Percentiles rank a stretch among this genome's conserved stretches.
Evolutionary conservation across 352 stramenopile species (phyloP).

Genomic region (Bremia lactucae): DNA sequence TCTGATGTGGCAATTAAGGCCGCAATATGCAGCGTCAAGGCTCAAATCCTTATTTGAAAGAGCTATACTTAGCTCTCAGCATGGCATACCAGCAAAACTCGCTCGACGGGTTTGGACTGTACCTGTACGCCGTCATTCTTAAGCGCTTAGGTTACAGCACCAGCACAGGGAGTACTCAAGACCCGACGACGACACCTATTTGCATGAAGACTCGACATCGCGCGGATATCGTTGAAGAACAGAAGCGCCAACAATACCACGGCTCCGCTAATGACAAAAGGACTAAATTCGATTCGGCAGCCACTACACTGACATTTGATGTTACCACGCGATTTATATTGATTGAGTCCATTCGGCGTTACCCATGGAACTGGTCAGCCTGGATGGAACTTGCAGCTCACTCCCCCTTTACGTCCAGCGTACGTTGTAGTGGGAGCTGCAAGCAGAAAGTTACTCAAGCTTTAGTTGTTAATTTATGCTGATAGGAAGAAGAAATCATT

Average conservation of each 20-base stretch:
- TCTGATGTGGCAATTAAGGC: constrained; percentile 10
- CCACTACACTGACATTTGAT: constrained; percentile 25
- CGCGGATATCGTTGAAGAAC: constrained; percentile 26
- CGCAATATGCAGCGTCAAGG: constrained; percentile 30
- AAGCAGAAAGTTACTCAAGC: neutral
- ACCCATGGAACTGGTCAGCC: constrained; percentile 92
- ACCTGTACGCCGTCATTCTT: constrained; percentile 72
- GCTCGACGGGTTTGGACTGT: constrained; percentile 70
- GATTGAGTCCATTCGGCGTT: constrained; percentile 54
- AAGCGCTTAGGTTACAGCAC: constrained; percentile 53
- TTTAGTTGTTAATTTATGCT: constrained; percentile 6
- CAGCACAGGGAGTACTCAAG: constrained; percentile 31
- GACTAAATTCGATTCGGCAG: constrained; percentile 11
- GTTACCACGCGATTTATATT: constrained; percentile 58
- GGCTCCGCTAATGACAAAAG: constrained; percentile 3
- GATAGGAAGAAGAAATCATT: constrained; percentile 46
- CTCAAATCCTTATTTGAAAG: constrained; percentile 60
- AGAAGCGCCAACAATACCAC: constrained; percentile 26
- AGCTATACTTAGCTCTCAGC: constrained; percentile 49
- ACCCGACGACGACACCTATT: constrained; percentile 24
- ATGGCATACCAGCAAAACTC: constrained; percentile 32
- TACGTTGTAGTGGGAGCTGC: constrained; percentile 2
- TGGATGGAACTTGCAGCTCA: constrained; percentile 91
- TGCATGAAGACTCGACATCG: constrained; percentile 25
- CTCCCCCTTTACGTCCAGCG: constrained; percentile 48